Percentiles rank a stretch among this genome's conserved stretches.
Evolutionary conservation across 2,329 filamentous ascomycete genomes (phyloP).

Genomic region (Bipolaris zeicola): DNA sequence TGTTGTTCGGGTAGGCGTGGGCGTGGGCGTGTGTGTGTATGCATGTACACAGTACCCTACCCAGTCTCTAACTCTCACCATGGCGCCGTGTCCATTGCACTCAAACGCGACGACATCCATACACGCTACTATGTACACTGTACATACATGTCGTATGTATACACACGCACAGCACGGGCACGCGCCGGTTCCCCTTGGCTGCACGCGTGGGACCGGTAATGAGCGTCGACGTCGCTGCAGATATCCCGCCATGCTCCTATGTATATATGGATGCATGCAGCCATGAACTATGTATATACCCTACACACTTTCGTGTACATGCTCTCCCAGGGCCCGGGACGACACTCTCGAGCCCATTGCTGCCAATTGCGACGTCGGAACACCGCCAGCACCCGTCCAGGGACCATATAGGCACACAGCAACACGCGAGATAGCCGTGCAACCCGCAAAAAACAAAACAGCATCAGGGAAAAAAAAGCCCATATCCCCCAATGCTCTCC

Average conservation of each 20-base stretch:
- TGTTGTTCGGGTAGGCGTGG: no score
- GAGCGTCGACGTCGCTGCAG: constrained; percentile 37
- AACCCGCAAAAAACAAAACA: not conserved
- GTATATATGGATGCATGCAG: not conserved
- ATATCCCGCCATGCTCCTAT: constrained; percentile 4
- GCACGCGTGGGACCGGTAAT: constrained; percentile 38
- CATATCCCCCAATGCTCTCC: constrained; percentile 2
- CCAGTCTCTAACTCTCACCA: not conserved
- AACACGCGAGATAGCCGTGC: not conserved
- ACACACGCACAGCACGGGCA: constrained; percentile 20
- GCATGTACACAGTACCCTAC: no score
- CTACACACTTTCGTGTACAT: not conserved
- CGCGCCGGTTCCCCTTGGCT: constrained; percentile 39
- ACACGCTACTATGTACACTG: constrained; percentile 19
- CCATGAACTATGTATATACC: no score
- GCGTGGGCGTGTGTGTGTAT: no score
- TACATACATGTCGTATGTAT: no score
- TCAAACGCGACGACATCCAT: constrained; percentile 27
- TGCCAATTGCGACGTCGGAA: not conserved
- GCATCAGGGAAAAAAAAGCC: not conserved
- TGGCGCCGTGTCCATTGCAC: not conserved
- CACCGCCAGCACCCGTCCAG: not conserved
- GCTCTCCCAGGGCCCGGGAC: not conserved
- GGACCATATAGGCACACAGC: not conserved
- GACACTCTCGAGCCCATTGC: not conserved